Percentiles rank a stretch among this genome's conserved stretches.
Conservation (phyloP, 441 rosid species). For the Adansonia madagascariensis region DNA sequence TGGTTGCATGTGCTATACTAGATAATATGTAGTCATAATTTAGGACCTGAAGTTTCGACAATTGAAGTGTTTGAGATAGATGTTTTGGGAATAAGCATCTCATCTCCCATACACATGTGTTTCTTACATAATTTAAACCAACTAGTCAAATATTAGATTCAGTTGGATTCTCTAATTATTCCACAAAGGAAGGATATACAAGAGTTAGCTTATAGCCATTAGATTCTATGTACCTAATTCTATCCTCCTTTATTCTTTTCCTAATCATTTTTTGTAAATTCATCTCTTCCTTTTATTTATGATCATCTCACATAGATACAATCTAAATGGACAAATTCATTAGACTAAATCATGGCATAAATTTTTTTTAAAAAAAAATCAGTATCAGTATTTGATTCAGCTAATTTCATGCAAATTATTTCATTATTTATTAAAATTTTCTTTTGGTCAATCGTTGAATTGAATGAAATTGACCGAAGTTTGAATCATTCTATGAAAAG, state of each 20-base stretch:
- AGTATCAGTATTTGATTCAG: neutral
- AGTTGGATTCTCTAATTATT: neutral
- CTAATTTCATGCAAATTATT: neutral
- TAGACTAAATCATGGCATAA: neutral
- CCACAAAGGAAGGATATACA: neutral
- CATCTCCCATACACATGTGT: neutral
- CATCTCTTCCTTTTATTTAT: neutral
- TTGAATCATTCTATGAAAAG: neutral
- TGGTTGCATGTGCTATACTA: neutral
- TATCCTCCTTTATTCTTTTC: neutral
- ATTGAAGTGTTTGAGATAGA: neutral
- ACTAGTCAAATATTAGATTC: neutral
- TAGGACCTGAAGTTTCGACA: neutral
- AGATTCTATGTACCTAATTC: neutral
- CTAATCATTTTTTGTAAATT: neutral
- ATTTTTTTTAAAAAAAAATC: neutral
- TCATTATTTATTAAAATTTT: neutral
- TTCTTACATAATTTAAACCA: neutral
- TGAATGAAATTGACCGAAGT: slow-evolving; percentile 1
- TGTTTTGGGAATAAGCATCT: too few relatives aligned
- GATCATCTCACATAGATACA: neutral
- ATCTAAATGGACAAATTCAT: neutral
- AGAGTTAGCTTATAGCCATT: neutral
- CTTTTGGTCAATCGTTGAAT: neutral
- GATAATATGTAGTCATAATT: neutral